Base-by-base conservation (phyloP, 2,329 filamentous ascomycete species). In the Nannizzia gypsea region DNA sequence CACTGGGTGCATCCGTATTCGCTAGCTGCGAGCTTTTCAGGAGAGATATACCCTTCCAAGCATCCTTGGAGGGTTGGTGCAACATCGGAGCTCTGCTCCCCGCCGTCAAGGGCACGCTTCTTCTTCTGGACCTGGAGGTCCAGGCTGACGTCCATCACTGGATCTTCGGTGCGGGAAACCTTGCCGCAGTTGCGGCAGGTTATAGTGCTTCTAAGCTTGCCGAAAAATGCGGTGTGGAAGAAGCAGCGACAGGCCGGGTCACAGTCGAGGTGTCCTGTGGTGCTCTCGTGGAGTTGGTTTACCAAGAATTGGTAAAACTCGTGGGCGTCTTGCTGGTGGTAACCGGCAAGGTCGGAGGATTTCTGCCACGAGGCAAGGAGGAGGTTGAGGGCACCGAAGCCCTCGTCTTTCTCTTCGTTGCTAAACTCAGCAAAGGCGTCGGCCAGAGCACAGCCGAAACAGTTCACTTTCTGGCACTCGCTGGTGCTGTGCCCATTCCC, bases 231-330 rank as follows among this genome's bases (percentile, higher is more conserved):
- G 69, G 92, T 88, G 71, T 97, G 93, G 66, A 97, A 87, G 67
- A 97, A 89, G 73, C 92, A 99, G 61, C 86, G 83, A 77, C 93
- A 97, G 57, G 73, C 72, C 17, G 71, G 69, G 46, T 72, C 68
- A 66, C 77, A 81, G 68, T 84, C 86, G 42, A 82, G 81, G 64
- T 88, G 85, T 13, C 85, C 85, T 66, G 91, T 93, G 44, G 90
- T 78, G 8, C 76, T 82, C 69, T 88, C 84, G 70, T 96, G 92
- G 15, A 99, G 80, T 67, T 93, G 89, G 75, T 96, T 92, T 38
- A 95, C 87, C 36, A 97, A 82, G 69, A 95, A 96, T 70, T 96
- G 90, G 72, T 96, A 95, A 74, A 95, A 97, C 71, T 97, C 92
- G 70, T 97, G 92, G 0, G 92, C 92, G 70, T 97, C 92, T 76